Conservation (phyloP, 2,329 filamentous ascomycete genomes). For the Fusarium sarcochroum region DNA sequence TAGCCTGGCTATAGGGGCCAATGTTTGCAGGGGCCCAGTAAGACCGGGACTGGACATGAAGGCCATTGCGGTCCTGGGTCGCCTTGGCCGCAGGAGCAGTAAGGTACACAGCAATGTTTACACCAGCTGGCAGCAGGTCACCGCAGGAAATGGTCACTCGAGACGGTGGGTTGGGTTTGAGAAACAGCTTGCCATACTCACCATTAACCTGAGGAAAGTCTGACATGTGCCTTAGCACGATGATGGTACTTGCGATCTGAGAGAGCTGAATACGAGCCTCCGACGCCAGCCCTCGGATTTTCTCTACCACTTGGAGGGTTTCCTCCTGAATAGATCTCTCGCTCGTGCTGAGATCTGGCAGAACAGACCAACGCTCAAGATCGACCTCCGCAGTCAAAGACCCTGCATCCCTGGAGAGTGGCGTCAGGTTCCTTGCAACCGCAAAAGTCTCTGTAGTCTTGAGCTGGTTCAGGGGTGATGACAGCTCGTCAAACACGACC, state of each 20-base stretch:
- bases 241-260: constrained; percentile 68
- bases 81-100: constrained; percentile 54
- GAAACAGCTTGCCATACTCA: constrained; percentile 82
- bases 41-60: constrained; percentile 93
- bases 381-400: constrained; percentile 39
- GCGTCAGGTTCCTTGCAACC: constrained; percentile 3
- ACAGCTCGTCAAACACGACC: constrained; percentile 55
- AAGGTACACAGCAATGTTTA: constrained; percentile 73
- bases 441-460: constrained; percentile 17
- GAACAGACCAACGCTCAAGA: constrained; percentile 58
- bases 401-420: constrained; percentile 11
- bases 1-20: constrained; percentile 94
- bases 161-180: constrained; percentile 84
- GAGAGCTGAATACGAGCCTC: constrained; percentile 48
- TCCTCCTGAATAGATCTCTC: constrained; percentile 60
- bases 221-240: constrained; percentile 84
- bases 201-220: constrained; percentile 83
- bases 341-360: constrained; percentile 45
- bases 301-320: constrained; percentile 62
- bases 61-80: constrained; percentile 64
- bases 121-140: constrained; percentile 69
- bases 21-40: constrained; percentile 99
- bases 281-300: constrained; percentile 60
- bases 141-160: constrained; percentile 88
- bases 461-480: constrained; percentile 17